A percentile compares a stretch with the other conserved stretches of the same genome.
Evolutionary conservation across 2,329 filamentous ascomycete genomes (phyloP).

Genomic region (Aspergillus niger): DNA sequence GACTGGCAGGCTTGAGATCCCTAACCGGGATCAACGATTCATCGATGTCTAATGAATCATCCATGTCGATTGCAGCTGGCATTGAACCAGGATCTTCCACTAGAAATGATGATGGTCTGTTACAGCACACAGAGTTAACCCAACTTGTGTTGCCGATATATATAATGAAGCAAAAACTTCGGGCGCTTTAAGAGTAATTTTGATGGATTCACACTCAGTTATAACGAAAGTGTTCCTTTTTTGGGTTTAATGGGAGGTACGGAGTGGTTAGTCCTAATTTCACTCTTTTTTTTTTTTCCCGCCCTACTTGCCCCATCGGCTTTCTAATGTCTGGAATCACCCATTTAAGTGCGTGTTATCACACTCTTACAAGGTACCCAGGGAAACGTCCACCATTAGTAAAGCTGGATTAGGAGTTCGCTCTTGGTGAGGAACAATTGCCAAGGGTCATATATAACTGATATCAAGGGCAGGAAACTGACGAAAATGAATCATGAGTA

Average conservation of each 20-base stretch:
- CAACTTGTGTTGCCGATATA: background rate
- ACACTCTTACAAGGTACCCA: no score
- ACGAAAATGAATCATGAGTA: no score
- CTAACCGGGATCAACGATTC: slow-evolving; percentile 60
- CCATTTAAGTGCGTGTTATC: background rate
- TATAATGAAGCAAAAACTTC: background rate
- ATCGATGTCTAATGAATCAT: slow-evolving; percentile 47
- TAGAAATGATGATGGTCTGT: background rate
- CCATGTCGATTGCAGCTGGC: slow-evolving; percentile 26
- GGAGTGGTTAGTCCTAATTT: background rate
- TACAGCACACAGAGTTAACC: background rate
- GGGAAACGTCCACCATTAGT: no score
- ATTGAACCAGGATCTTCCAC: slow-evolving; percentile 17
- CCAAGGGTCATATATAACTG: no score
- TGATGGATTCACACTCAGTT: background rate
- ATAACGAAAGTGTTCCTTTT: background rate
- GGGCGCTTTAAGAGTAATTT: background rate
- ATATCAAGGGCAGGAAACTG: no score
- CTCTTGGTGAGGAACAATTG: no score
- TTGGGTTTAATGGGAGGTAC: background rate
- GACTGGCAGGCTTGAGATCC: slow-evolving; percentile 53
- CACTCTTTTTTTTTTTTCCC: background rate
- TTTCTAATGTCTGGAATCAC: background rate
- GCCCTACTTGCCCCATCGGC: background rate
- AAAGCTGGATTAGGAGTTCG: no score